Evolutionary conservation across 1,284 basidiomycete species (phyloP).

Genomic region (Sanghuangporus sanghuang): DNA sequence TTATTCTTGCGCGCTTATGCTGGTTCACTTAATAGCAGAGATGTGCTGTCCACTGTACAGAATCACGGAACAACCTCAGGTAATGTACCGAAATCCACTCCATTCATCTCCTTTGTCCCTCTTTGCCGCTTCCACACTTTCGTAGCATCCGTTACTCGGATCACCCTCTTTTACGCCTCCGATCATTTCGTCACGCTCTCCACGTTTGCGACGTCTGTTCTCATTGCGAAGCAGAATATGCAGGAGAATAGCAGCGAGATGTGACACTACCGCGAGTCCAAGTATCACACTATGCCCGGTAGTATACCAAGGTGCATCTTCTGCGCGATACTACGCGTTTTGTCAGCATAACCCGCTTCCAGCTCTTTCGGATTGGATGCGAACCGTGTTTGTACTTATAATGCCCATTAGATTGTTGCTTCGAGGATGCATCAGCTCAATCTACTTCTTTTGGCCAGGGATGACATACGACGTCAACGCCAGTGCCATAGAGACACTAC

Average conservation of each 20-base stretch:
- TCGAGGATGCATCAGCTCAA: background rate
- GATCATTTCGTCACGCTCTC: constrained; percentile 44
- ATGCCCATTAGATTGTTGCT: constrained; percentile 44
- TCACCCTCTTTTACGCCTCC: constrained; percentile 24
- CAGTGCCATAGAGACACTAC: constrained; percentile 67
- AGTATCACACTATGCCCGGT: constrained; percentile 48
- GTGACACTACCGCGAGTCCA: constrained; percentile 41
- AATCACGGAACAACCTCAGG: constrained; percentile 15
- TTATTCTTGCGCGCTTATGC: no score
- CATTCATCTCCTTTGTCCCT: constrained; percentile 52
- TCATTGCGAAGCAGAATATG: constrained; percentile 34
- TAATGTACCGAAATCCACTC: constrained; percentile 52
- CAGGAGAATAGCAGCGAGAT: constrained; percentile 35
- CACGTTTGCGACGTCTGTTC: constrained; percentile 39
- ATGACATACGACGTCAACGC: constrained; percentile 42
- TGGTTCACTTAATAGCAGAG: no score
- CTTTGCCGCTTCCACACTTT: constrained; percentile 45
- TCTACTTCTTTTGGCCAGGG: background rate
- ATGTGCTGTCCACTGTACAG: no score
- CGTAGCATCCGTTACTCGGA: constrained; percentile 33
- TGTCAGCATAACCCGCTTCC: constrained; percentile 15
- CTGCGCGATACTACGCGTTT: constrained; percentile 30
- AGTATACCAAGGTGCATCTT: constrained; percentile 40
- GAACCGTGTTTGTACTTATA: constrained; percentile 40
- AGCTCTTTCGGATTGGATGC: background rate